Percentiles rank a stretch among this genome's conserved stretches.
Conservation (phyloP, 176 grass and related monocot genomes). For the Elaeis guineensis region DNA sequence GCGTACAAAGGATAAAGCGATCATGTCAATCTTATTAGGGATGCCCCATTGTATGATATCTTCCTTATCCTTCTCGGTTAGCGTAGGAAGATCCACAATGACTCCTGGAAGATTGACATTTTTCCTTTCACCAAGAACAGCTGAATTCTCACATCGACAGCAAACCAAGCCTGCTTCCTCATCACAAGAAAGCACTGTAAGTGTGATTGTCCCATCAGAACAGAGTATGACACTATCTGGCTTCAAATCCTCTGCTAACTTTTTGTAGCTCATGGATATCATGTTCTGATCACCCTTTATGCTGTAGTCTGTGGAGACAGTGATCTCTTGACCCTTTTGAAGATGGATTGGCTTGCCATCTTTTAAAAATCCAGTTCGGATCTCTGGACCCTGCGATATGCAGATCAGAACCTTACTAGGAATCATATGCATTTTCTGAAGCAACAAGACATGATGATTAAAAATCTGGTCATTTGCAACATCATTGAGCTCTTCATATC, state of each 20-base stretch:
- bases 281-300: constrained; percentile 12
- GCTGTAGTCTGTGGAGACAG: constrained; percentile 3
- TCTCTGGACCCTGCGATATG: constrained; percentile 5
- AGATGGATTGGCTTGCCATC: not conserved
- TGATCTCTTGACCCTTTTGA: constrained; percentile 6
- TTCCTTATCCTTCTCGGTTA: constrained; percentile 4
- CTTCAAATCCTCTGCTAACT: constrained; percentile 7
- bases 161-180: constrained; percentile 1
- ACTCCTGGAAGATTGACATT: constrained; percentile 11
- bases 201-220: constrained; percentile 4
- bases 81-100: constrained; percentile 12
- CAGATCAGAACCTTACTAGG: too few relatives aligned
- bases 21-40: constrained; percentile 10
- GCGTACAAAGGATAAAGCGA: constrained; percentile 3
- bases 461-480: too few relatives aligned
- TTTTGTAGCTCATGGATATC: constrained; percentile 14
- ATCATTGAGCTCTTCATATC: too few relatives aligned
- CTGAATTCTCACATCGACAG: constrained; percentile 3
- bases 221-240: constrained; percentile 2
- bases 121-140: constrained; percentile 6
- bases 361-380: constrained; percentile 12
- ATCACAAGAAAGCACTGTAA: constrained; percentile 7
- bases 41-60: constrained; percentile 6
- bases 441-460: too few relatives aligned
- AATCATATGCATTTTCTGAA: too few relatives aligned